These are phyloP conservation scores for Lantana camara DNA, from an alignment of 257 asterid species.

Conservation along the genomic window DNA sequence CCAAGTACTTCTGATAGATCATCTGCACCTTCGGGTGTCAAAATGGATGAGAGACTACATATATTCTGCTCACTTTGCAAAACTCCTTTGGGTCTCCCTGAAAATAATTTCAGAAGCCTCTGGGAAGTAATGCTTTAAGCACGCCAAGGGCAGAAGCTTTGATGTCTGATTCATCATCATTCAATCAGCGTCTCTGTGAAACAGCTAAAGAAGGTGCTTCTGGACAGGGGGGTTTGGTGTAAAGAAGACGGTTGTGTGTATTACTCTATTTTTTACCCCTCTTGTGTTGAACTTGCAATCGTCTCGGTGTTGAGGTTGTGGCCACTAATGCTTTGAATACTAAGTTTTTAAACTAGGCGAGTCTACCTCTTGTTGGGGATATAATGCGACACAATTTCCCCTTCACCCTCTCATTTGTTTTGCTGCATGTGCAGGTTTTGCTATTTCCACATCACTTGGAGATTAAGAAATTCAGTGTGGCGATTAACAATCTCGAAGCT, in stretches of 20 bases:
- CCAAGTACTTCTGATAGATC: conserved; percentile 37
- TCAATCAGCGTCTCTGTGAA: conserved; percentile 51
- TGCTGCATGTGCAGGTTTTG: conserved; percentile 52
- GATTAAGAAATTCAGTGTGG: conserved; percentile 42
- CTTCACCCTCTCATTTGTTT: conserved; percentile 19
- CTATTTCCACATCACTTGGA: conserved; percentile 58
- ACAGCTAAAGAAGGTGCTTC: conserved; percentile 42
- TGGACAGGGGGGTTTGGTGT: conserved; percentile 90
- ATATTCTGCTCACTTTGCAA: conserved; percentile 70
- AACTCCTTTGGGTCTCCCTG: conserved; percentile 70
- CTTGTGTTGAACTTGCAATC: conserved; percentile 52
- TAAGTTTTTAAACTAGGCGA: conserved; percentile 78
- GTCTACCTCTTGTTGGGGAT: conserved; percentile 8
- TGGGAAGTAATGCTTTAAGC: conserved; percentile 35
- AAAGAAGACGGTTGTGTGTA: conserved; percentile 95
- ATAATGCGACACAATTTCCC: neutral
- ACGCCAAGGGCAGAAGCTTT: conserved; percentile 58
- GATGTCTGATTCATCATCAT: conserved; percentile 49
- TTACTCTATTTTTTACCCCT: conserved; percentile 73
- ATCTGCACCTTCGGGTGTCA: conserved; percentile 35
- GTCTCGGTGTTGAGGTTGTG: conserved; percentile 85
- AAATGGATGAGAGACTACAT: conserved; percentile 48
- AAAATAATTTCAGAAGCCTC: conserved; percentile 46
- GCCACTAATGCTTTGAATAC: conserved; percentile 79
- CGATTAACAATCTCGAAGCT: conserved; percentile 28